Conservation (phyloP, 2,329 filamentous ascomycete species). For the Dactylonectria estremocensis region DNA sequence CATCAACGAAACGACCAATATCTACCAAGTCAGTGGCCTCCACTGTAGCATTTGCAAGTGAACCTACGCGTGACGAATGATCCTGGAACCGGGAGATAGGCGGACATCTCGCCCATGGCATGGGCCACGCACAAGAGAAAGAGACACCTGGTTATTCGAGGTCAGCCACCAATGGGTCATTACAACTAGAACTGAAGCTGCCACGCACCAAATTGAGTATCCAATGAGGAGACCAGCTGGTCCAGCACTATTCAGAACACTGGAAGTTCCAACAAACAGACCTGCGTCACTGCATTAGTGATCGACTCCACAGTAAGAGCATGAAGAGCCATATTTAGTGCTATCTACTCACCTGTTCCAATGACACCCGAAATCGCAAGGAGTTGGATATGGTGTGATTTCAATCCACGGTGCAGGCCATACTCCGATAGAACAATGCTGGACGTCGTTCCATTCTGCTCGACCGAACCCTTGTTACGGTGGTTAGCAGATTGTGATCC, state of each 20-base stretch:
- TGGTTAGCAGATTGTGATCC: not conserved
- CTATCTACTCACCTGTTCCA: conserved; percentile 10
- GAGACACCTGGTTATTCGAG: not conserved
- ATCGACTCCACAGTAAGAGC: not conserved
- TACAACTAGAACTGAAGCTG: not conserved
- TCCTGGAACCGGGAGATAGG: conserved; percentile 10
- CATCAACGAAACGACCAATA: conserved; percentile 14
- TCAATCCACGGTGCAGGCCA: conserved; percentile 16
- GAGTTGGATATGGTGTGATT: conserved; percentile 21
- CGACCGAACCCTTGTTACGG: conserved; percentile 1
- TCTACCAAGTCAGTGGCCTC: not conserved
- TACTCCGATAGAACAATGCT: conserved; percentile 9
- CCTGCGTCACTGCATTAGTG: not conserved
- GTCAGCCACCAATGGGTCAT: not conserved
- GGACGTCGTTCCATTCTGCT: conserved; percentile 13
- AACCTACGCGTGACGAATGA: conserved; percentile 12
- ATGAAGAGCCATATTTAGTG: not conserved
- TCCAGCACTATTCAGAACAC: conserved; percentile 15
- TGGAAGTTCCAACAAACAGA: conserved; percentile 17
- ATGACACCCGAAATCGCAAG: conserved; percentile 20
- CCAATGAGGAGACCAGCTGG: conserved; percentile 18
- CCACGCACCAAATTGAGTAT: conserved; percentile 15
- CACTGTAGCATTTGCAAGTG: not conserved
- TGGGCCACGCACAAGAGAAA: conserved; percentile 20
- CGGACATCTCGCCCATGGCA: conserved; percentile 21